Evolutionary conservation across 106 monocot species (phyloP), one percentile per base, ranked within the genome.

Genomic region (Iris macrosiphon): DNA sequence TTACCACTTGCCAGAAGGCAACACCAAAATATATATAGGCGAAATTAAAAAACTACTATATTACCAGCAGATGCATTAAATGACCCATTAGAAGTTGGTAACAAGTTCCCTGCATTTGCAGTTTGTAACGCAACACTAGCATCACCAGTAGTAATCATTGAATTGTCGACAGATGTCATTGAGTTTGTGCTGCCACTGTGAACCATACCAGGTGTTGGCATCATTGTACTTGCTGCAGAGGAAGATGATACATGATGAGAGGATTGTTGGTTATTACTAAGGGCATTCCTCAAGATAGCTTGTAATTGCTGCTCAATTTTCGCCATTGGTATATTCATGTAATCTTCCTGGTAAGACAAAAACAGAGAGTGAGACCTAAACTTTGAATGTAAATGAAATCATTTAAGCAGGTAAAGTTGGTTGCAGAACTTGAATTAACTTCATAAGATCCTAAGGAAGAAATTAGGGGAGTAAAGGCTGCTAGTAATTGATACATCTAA

Each of bases 131-230:
- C 19, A 19, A 54, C 64, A 62, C 65, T 55, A 43, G 75, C 51
- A 67, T 34, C 55, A 59, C 46, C 62, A 11, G 30, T 45, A 56
- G 70, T 28, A 39, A 56, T 59, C 15, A 62, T 57, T 3, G 65
- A 23, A 48, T 44, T 83, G 31, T 68, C 77, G 18, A 52, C 46
- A 35, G 63, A 49, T 10, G 64, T 64, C 8, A 39, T 6, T 29
- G 69, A 22, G 27, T 72, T 74, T 57, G 62, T 62, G 31, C 40
- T 78, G 19, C 71, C 64, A 61, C 40, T 65, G 17, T 79, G 68
- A 4, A 59, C 8, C 45, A 91, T 85, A 46, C 91, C 91, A 56
- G 91, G 91, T 45, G 91, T 91, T n/a, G 91, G 91, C 40, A 91
- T 82, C 91, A 91, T 91, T 15, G 85, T 91, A 57, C 67, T 64